phyloP scores from a whole-genome alignment of 2,329 filamentous ascomycete genomes.

The Phaeosphaeriaceae sp. region DNA sequence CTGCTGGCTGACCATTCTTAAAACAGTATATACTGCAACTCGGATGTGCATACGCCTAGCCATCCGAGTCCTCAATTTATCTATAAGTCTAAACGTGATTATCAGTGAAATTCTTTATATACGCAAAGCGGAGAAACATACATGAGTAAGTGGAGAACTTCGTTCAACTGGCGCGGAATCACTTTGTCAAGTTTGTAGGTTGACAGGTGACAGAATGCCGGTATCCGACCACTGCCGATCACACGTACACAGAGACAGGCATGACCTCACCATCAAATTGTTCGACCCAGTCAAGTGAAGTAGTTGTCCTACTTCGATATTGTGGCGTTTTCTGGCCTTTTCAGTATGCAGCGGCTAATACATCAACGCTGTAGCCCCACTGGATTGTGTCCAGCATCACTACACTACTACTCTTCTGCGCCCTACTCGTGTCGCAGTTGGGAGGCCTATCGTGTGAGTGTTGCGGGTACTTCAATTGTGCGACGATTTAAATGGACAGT shows the following conservation, averaged over 20 bases:
- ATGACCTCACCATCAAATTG: constrained; percentile 1
- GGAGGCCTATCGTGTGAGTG: neutral
- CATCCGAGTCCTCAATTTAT: too few relatives aligned
- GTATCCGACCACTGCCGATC: neutral
- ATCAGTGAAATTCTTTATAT: neutral
- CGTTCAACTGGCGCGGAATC: neutral
- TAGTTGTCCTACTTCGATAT: constrained; percentile 2
- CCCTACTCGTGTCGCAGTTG: constrained; percentile 8
- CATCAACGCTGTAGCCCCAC: constrained; percentile 18
- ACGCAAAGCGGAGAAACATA: neutral
- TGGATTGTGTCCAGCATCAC: constrained; percentile 5
- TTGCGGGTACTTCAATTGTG: neutral
- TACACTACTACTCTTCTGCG: neutral
- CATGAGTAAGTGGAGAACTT: neutral
- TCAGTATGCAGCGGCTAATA: constrained; percentile 7
- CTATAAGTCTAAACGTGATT: too few relatives aligned
- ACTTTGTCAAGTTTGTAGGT: neutral
- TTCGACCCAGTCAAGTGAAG: neutral
- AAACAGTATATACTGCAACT: neutral
- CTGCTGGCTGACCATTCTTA: neutral
- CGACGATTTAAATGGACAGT: neutral
- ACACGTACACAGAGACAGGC: constrained; percentile 9
- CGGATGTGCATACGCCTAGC: neutral
- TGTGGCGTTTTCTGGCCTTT: constrained; percentile 12
- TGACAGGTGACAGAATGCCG: neutral